Base-by-base conservation (phyloP, 148 eudicot genomes). In the Spergularia marina region DNA sequence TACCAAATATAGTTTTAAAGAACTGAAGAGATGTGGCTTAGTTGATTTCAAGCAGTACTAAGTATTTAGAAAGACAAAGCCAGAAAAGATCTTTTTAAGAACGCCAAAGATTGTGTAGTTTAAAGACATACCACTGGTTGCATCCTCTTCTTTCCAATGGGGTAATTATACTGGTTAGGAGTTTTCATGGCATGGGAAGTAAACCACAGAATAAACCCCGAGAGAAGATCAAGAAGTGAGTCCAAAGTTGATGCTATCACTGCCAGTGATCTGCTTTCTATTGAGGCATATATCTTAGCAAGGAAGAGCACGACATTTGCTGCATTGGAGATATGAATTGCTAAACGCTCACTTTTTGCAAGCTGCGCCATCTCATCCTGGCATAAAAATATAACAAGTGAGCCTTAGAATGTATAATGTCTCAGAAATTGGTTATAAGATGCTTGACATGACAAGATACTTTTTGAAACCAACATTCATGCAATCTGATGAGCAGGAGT, bases 181-280 rank as follows among this genome's bases (percentile, higher is more conserved):
- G 65, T 85, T 74, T 76, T 81, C 90, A 87, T 87, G 69, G 90
- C 87, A 25, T 81, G 20, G 18, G 87, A 71, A 62, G 90, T 87
- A 66, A 87, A 87, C 90, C 90, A 87, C 14, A 87, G 79, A 55
- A 87, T 87, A 64, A 83, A 81, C 18, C 90, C 90, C 30, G 88
- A 85, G 6, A 87, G 79, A 25, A 87, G 83, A 78, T 87, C 90
- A 60, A 87, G 72, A 69, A 87, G 80, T 23, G 90, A 87, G 73
- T 87, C 90, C 61, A 87, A 67, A 23, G 88, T 87, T 25, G 90
- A 87, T 30, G 90, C 90, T 59, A 85, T 85, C 16, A 87, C 87
- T 52, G 90, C 90, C 30, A 87, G 12, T 56, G 88, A 87, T 79
- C 82, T 83, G 59, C 90, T 85, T 82, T 81, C 83, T 14, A 85